A percentile compares a stretch with the other conserved stretches of the same genome.
Evolutionary conservation across 2,329 filamentous ascomycete species (phyloP).

Genomic region (Dichotomopilus funicola): DNA sequence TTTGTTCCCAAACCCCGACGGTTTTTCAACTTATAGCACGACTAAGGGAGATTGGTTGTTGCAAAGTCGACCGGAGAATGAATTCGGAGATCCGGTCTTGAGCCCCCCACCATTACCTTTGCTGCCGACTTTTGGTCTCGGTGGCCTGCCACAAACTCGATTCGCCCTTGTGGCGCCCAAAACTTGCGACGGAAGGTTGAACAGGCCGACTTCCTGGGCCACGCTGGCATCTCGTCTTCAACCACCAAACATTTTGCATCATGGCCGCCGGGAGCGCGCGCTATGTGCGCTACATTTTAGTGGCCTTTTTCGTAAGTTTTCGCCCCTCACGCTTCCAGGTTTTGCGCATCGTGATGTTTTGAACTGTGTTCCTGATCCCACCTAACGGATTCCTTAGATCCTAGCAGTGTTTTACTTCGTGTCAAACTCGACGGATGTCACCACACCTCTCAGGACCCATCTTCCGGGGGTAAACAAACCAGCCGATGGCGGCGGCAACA

Average conservation of each 20-base stretch:
- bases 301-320: constrained; percentile 73
- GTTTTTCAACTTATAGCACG: no score
- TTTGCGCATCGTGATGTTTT: background rate
- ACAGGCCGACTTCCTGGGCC: background rate
- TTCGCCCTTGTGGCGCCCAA: background rate
- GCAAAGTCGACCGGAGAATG: constrained; percentile 4
- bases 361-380: background rate
- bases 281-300: constrained; percentile 70
- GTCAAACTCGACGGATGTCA: constrained; percentile 40
- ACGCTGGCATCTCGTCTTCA: background rate
- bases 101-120: constrained; percentile 8
- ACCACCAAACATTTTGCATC: background rate
- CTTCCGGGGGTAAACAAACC: constrained; percentile 22
- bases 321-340: background rate
- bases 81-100: constrained; percentile 1
- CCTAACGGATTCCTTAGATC: constrained; percentile 35
- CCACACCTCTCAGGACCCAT: constrained; percentile 43
- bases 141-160: constrained; percentile 8
- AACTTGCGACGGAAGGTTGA: background rate
- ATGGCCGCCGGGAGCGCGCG: constrained; percentile 66
- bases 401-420: constrained; percentile 77
- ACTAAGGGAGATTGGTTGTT: no score
- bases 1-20: no score
- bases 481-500: background rate
- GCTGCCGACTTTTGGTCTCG: constrained; percentile 9